Percentiles rank a stretch among this genome's conserved stretches.
Conservation (phyloP, 2,329 filamentous ascomycete species). For the Sclerotinia subarctica region DNA sequence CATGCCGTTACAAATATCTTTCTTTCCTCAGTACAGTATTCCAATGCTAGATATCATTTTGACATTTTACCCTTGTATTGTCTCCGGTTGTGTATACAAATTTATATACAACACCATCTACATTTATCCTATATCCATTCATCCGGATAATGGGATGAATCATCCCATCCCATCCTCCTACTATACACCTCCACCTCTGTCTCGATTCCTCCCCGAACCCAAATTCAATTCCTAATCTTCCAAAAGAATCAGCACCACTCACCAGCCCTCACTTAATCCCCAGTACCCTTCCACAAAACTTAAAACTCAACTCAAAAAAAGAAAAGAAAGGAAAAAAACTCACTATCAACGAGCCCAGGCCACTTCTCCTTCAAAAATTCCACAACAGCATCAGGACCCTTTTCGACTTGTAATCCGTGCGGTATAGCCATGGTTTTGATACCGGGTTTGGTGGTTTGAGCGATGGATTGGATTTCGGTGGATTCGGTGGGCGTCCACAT, state of each 20-base stretch:
- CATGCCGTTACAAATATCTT: neutral
- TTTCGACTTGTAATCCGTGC: constrained; percentile 51
- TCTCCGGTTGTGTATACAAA: neutral
- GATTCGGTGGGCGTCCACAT: constrained; percentile 43
- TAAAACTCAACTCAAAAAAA: neutral
- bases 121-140: neutral
- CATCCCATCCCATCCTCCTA: neutral
- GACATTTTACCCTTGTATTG: neutral
- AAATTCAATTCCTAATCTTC: neutral
- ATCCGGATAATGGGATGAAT: no score
- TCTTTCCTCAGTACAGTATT: neutral
- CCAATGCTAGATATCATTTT: neutral
- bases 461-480: constrained; percentile 38
- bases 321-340: neutral
- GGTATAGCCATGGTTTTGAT: constrained; percentile 53
- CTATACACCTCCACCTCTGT: no score
- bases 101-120: neutral
- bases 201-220: neutral
- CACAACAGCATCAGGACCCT: constrained; percentile 54
- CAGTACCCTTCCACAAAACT: no score
- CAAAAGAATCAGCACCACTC: neutral
- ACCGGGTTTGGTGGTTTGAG: constrained; percentile 44
- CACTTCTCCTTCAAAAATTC: constrained; percentile 47
- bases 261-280: no score
- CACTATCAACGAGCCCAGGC: constrained; percentile 29